Conservation (phyloP, 2,329 filamentous ascomycete genomes). For the Fusarium sp. region DNA sequence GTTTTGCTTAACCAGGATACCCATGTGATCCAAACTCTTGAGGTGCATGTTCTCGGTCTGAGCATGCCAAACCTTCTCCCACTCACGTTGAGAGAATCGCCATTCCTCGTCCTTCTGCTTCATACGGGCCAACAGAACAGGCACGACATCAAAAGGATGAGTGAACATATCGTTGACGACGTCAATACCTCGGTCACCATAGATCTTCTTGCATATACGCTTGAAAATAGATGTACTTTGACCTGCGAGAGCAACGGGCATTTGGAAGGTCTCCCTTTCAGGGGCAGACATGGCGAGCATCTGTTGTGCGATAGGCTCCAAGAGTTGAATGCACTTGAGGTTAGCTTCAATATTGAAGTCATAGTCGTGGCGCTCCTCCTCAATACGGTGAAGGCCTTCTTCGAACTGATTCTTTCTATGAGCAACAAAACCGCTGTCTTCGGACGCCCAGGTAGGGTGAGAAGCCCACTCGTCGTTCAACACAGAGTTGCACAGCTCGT, state of each 20-base stretch:
- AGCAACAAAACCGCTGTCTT: conserved; percentile 96
- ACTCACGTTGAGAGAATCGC: conserved; percentile 96
- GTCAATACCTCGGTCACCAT: conserved; percentile 85
- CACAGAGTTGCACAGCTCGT: conserved; percentile 92
- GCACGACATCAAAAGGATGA: conserved; percentile 86
- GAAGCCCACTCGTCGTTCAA: conserved; percentile 99
- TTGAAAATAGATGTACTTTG: conserved; percentile 98
- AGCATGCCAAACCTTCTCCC: conserved; percentile 98
- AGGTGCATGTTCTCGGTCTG: conserved; percentile 96
- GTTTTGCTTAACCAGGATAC: conserved; percentile 84
- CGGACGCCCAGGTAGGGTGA: conserved; percentile 97
- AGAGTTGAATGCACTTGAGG: conserved; percentile 91
- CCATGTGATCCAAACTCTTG: conserved; percentile 96
- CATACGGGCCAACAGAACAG: conserved; percentile 85
- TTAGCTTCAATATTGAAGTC: conserved; percentile 98
- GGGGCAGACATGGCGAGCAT: conserved; percentile 81
- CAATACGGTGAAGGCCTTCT: conserved; percentile 93
- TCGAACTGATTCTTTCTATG: conserved; percentile 97
- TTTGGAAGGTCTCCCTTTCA: conserved; percentile 79
- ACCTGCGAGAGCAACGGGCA: conserved; percentile 86
- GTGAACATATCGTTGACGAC: conserved; percentile 89
- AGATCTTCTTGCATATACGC: conserved; percentile 97
- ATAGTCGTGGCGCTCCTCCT: conserved; percentile 98
- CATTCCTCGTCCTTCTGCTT: conserved; percentile 98
- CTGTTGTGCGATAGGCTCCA: conserved; percentile 93